Percentiles rank a stretch among this genome's conserved stretches.
phyloP scores from a whole-genome alignment of 768 basidiomycete species.

The Steccherinum ochraceum region DNA sequence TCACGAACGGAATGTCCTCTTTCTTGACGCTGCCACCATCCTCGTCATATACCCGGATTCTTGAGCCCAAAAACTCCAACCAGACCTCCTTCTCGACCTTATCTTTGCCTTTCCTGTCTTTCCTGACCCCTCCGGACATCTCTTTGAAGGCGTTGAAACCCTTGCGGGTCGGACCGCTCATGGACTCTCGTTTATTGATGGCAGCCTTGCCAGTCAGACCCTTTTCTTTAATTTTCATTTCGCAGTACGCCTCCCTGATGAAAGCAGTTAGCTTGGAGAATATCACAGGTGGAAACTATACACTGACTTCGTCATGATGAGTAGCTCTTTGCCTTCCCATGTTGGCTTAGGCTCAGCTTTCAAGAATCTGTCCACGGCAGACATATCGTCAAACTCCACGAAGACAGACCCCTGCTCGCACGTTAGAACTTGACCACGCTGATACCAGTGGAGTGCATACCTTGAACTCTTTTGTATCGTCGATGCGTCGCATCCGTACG shows the following conservation, averaged over 20 bases:
- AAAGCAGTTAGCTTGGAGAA: neutral
- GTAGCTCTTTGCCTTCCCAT: conserved; percentile 69
- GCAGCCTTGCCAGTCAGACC: conserved; percentile 74
- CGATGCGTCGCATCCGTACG: conserved; percentile 80
- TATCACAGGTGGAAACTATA: neutral
- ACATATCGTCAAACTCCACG: conserved; percentile 74
- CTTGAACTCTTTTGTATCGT: conserved; percentile 84
- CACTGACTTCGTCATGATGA: conserved; percentile 83
- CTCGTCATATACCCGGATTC: conserved; percentile 57
- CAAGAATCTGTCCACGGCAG: conserved; percentile 67
- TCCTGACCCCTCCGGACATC: conserved; percentile 35
- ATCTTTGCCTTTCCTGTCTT: conserved; percentile 24
- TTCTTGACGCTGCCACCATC: conserved; percentile 40
- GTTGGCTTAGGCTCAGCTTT: conserved; percentile 75
- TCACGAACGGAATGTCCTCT: conserved; percentile 36
- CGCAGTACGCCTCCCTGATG: conserved; percentile 74
- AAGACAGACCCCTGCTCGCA: conserved; percentile 78
- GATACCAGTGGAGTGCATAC: conserved; percentile 30
- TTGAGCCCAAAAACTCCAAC: conserved; percentile 70
- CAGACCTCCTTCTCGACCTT: conserved; percentile 32
- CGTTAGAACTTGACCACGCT: conserved; percentile 1
- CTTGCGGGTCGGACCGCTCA: conserved; percentile 35
- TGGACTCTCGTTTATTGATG: conserved; percentile 47
- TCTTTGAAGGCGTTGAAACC: conserved; percentile 82
- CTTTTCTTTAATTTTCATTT: conserved; percentile 96